phyloP scores from a whole-genome alignment of 108 stramenopile species.

The Pinguiococcus pyrenoidosus region DNA sequence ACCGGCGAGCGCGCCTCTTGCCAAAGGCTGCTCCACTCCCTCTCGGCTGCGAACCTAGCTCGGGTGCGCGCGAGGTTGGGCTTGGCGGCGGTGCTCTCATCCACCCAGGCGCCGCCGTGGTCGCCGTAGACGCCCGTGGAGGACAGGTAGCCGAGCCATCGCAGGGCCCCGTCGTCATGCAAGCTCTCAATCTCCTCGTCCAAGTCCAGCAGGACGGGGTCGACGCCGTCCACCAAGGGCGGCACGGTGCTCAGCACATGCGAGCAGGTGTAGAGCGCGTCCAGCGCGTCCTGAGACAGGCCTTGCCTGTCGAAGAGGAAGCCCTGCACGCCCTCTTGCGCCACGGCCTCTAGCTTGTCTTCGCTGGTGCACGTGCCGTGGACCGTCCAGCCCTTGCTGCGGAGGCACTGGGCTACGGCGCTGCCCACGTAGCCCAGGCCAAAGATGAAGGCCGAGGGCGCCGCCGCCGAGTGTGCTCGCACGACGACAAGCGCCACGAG shows the following conservation, averaged over 20 bases:
- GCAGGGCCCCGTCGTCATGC: conserved; percentile 1
- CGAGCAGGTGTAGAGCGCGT: conserved; percentile 4
- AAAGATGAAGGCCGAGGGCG: conserved; percentile 23
- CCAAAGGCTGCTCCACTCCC: neutral
- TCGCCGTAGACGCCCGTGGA: conserved; percentile 40
- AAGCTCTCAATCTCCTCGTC: conserved; percentile 7
- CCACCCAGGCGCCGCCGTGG: conserved; percentile 28
- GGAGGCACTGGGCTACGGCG: conserved; percentile 10
- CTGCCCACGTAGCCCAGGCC: conserved; percentile 32
- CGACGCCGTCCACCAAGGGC: conserved; percentile 7
- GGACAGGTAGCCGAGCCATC: conserved; percentile 33
- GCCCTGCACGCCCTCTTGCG: no score
- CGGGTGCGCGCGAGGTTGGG: neutral
- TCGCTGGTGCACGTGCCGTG: conserved; percentile 23
- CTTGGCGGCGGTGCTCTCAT: conserved; percentile 18
- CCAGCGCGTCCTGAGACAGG: no score
- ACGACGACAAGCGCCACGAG: no score
- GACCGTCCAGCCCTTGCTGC: conserved; percentile 18
- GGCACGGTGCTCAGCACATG: conserved; percentile 23
- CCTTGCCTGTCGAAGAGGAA: no score
- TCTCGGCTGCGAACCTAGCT: neutral
- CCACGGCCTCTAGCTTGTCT: conserved; percentile 13
- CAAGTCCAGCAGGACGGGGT: conserved; percentile 19
- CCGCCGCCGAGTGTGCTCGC: neutral
- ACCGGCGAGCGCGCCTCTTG: neutral